Percentiles rank a stretch among this genome's conserved stretches.
These are phyloP conservation scores for Musa balbisiana DNA, from an alignment of 202 grass and related monocot genomes.

Conservation along the genomic window DNA sequence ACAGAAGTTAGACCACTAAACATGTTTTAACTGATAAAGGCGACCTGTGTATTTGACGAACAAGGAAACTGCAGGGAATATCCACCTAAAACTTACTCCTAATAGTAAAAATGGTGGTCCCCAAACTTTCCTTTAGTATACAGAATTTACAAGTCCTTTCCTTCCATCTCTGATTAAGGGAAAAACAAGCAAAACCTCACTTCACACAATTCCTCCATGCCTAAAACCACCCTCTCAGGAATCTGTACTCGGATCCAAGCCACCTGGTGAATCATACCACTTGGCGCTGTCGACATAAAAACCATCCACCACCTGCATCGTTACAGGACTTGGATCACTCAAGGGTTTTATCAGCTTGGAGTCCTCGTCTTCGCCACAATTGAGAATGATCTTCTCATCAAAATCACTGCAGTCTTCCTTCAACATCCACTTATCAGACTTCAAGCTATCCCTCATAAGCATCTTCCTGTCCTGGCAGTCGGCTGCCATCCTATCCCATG, in stretches of 20 bases:
- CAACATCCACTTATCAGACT: conserved; percentile 88
- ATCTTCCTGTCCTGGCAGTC: conserved; percentile 75
- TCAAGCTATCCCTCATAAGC: conserved; percentile 63
- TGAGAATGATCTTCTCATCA: conserved; percentile 86
- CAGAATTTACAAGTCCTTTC: conserved; percentile 79
- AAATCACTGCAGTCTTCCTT: conserved; percentile 79
- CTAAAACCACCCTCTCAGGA: conserved; percentile 60
- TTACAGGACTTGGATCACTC: conserved; percentile 59
- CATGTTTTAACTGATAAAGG: conserved; percentile 2
- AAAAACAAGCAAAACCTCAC: conserved; percentile 19
- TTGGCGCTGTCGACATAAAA: conserved; percentile 69
- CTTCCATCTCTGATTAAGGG: conserved; percentile 29
- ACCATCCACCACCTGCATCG: conserved; percentile 77
- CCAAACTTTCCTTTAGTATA: conserved; percentile 53
- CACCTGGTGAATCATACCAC: conserved; percentile 87
- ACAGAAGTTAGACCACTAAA: background rate
- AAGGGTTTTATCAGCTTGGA: conserved; percentile 88
- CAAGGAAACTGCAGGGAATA: conserved; percentile 3
- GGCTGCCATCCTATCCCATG: conserved; percentile 79
- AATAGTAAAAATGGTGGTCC: conserved; percentile 27
- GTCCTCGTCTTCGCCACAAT: conserved; percentile 73
- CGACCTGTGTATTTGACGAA: conserved; percentile 1
- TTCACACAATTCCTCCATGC: conserved; percentile 64
- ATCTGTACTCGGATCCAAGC: conserved; percentile 41
- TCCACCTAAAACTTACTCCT: conserved; percentile 16